Conservation (phyloP, 495 filamentous ascomycete species). For the Aspergillus diversus region DNA sequence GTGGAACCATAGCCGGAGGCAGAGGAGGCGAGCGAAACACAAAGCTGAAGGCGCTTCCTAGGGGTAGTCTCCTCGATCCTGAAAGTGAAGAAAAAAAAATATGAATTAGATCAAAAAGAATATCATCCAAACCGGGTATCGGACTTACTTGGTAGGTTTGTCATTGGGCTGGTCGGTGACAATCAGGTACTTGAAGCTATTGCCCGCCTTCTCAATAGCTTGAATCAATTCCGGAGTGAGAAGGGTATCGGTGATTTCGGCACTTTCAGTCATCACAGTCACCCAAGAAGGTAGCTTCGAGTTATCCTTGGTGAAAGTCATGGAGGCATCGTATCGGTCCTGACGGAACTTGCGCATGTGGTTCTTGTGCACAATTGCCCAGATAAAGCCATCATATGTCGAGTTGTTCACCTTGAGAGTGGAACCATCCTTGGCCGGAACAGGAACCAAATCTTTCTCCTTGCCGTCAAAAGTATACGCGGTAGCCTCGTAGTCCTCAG, state of each 20-base stretch:
- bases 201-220: conserved; percentile 78
- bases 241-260: conserved; percentile 87
- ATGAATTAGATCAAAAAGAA: neutral
- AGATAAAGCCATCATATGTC: conserved; percentile 88
- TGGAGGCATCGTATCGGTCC: conserved; percentile 90
- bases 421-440: conserved; percentile 53
- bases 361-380: conserved; percentile 93
- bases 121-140: conserved; percentile 22
- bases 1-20: conserved; percentile 63
- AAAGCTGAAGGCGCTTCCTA: conserved; percentile 83
- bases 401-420: conserved; percentile 66
- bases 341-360: conserved; percentile 86
- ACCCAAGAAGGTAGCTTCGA: conserved; percentile 88
- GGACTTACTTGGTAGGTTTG: conserved; percentile 79
- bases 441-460: conserved; percentile 75
- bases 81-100: neutral
- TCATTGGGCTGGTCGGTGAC: conserved; percentile 89
- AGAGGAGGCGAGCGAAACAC: conserved; percentile 68
- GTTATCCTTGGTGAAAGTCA: conserved; percentile 91
- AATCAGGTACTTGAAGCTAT: conserved; percentile 84
- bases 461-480: conserved; percentile 89
- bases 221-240: conserved; percentile 83
- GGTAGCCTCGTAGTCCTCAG: conserved; percentile 72
- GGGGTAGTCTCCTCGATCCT: conserved; percentile 86
- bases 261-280: conserved; percentile 94